These are phyloP conservation scores for Hansenula lynferdii DNA, from an alignment of 1,139 yeast species.

Conservation along the genomic window DNA sequence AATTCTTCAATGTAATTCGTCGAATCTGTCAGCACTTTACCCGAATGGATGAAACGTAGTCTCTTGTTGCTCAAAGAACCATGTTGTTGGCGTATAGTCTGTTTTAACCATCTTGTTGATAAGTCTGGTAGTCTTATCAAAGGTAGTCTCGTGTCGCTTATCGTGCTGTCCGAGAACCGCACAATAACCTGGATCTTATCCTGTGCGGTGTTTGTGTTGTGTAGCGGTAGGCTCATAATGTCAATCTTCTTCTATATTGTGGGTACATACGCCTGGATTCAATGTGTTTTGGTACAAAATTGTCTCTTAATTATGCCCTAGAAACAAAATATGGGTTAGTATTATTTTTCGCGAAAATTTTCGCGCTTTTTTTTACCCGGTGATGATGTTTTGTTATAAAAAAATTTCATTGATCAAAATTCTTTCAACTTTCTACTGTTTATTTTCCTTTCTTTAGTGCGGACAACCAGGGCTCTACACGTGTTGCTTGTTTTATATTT, in stretches of 20 bases:
- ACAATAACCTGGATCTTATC: constrained; percentile 32
- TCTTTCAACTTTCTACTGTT: constrained; percentile 5
- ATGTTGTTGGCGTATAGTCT: constrained; percentile 34
- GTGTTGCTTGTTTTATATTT: constrained; percentile 51
- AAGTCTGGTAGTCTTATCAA: constrained; percentile 31
- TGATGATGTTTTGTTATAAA: no score
- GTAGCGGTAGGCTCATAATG: constrained; percentile 11
- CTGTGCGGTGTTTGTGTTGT: constrained; percentile 3
- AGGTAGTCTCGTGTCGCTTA: constrained; percentile 40
- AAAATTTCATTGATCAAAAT: constrained; percentile 1
- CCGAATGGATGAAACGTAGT: constrained; percentile 68
- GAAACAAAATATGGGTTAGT: no score
- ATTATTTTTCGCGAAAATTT: no score
- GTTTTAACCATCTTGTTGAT: constrained; percentile 39
- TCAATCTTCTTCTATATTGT: no score
- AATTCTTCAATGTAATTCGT: constrained; percentile 44
- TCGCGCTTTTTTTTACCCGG: not conserved
- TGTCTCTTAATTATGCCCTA: constrained; percentile 2
- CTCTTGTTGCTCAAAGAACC: constrained; percentile 38
- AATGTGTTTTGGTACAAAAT: no score
- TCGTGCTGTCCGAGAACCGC: constrained; percentile 44
- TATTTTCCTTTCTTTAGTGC: constrained; percentile 35
- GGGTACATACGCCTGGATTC: no score
- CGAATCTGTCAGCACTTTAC: constrained; percentile 60
- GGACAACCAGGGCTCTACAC: constrained; percentile 66